Conservation (phyloP, 164 flowering plant species). For the Nelumbo lutea region DNA sequence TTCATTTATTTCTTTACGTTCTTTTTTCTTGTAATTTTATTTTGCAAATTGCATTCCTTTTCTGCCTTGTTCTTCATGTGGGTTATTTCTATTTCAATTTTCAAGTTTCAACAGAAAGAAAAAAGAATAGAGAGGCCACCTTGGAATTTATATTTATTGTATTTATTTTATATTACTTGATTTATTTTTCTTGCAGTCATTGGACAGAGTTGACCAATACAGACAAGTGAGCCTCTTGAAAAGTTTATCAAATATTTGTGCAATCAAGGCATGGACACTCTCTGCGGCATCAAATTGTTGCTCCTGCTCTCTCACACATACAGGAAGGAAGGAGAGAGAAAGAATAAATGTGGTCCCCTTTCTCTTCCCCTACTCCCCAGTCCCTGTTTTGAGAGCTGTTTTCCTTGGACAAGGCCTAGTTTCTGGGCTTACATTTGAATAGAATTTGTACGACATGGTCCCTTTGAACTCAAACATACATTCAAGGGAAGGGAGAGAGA, state of each 20-base stretch:
- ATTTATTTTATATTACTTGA: not conserved
- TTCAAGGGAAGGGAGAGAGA: no score
- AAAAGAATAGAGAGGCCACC: slow-evolving; percentile 28
- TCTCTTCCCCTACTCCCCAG: no score
- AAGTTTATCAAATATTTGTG: slow-evolving; percentile 12
- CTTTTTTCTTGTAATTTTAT: not conserved
- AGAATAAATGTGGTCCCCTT: not conserved
- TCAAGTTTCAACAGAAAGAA: not conserved
- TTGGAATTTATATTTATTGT: slow-evolving; percentile 22
- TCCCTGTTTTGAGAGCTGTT: not conserved
- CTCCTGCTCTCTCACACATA: no score
- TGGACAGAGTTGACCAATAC: slow-evolving; percentile 33
- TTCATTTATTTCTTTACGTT: not conserved
- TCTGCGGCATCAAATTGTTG: not conserved
- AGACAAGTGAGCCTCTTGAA: slow-evolving; percentile 11
- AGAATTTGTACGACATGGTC: not conserved
- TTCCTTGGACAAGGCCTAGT: not conserved
- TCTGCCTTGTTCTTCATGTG: slow-evolving; percentile 37
- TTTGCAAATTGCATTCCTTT: slow-evolving; percentile 10
- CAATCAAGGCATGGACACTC: slow-evolving; percentile 9
- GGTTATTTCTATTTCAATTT: slow-evolving; percentile 8
- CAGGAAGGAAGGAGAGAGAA: not conserved
- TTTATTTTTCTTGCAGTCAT: slow-evolving; percentile 15
- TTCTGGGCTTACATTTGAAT: not conserved
- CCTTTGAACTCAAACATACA: not conserved